A percentile compares a stretch with the other conserved stretches of the same genome.
Conservation (phyloP, 257 asterid genomes). For the Capsicum pubescens region DNA sequence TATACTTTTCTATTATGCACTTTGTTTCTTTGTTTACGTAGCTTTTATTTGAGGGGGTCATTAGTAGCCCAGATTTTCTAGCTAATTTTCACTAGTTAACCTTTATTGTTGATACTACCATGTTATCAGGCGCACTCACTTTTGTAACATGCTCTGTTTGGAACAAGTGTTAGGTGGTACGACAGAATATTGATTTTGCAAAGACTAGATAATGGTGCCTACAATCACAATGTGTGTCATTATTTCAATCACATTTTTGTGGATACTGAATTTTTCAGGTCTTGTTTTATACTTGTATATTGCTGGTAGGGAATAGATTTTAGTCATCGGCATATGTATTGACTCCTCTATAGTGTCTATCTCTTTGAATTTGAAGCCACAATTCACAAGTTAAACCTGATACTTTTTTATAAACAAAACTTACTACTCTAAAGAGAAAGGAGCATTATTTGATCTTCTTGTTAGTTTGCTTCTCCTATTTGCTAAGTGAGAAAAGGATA, state of each 20-base stretch:
- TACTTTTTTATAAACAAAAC: background rate
- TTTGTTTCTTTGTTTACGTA: background rate
- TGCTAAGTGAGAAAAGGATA: slow-evolving; percentile 5
- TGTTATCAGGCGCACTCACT: background rate
- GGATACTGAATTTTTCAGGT: background rate
- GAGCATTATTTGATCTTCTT: slow-evolving; percentile 7
- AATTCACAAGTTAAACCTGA: background rate
- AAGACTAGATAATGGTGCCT: background rate
- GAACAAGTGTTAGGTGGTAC: background rate
- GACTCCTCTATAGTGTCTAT: background rate
- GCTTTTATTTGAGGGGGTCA: background rate
- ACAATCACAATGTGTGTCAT: background rate
- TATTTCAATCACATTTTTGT: background rate
- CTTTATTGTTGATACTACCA: background rate
- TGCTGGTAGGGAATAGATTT: background rate
- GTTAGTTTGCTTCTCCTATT: background rate
- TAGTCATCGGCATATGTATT: background rate
- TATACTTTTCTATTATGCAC: background rate
- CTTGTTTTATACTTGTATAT: background rate
- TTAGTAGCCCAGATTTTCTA: background rate
- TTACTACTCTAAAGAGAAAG: background rate
- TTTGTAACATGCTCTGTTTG: background rate
- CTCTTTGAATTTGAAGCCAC: background rate
- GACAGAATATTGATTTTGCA: background rate
- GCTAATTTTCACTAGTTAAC: background rate